Evolutionary conservation across 768 basidiomycete species (phyloP).

Genomic region (Pleurotus cornucopiae): DNA sequence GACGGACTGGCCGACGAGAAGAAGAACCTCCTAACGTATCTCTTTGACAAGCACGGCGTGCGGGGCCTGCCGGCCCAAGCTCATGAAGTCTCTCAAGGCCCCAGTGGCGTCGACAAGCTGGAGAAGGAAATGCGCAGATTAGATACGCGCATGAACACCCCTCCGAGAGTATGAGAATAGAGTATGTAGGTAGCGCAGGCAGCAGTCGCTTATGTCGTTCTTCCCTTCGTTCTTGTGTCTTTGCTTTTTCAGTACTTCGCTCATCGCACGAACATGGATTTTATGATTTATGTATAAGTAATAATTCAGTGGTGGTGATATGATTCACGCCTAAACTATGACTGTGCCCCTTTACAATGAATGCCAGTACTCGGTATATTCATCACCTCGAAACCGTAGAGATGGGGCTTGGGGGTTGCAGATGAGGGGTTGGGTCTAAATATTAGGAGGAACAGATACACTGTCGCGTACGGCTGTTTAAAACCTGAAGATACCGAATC

Average conservation of each 20-base stretch:
- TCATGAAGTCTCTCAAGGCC: conserved; percentile 25
- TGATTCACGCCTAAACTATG: neutral
- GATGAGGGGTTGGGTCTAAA: neutral
- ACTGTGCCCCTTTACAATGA: neutral
- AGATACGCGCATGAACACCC: conserved; percentile 76
- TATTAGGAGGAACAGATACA: no score
- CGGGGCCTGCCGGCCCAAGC: conserved; percentile 63
- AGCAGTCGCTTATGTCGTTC: neutral
- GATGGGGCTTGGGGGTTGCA: neutral
- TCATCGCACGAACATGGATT: neutral
- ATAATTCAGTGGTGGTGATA: neutral
- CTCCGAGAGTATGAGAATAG: conserved; percentile 32
- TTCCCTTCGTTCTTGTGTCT: neutral
- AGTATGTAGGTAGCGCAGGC: neutral
- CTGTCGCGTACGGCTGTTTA: neutral
- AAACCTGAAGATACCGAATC: conserved; percentile 28
- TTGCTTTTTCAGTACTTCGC: neutral
- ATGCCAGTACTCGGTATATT: no score
- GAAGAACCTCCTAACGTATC: conserved; percentile 84
- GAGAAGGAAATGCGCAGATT: conserved; percentile 79
- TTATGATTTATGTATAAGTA: neutral
- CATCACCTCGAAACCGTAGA: no score
- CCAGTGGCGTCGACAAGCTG: conserved; percentile 61
- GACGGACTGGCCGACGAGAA: conserved; percentile 86
- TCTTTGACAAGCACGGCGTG: conserved; percentile 84